These are phyloP conservation scores for Saccharomyces hybrid DNA, from an alignment of 1,139 yeast species.

Conservation along the genomic window DNA sequence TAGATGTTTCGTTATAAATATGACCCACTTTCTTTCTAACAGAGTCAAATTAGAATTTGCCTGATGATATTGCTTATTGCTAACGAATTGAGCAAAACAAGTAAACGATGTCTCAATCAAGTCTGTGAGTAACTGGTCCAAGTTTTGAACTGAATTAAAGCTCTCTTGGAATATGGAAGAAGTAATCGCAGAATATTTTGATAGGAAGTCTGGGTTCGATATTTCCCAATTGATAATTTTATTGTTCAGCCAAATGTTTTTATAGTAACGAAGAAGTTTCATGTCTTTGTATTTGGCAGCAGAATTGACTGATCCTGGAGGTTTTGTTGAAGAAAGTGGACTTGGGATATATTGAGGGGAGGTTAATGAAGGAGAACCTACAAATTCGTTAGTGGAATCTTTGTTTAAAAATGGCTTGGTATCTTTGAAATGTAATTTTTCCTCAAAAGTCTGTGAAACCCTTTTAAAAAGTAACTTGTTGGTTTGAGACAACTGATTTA, in stretches of 20 bases:
- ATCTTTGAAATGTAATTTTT: constrained; percentile 19
- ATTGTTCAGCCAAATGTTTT: constrained; percentile 31
- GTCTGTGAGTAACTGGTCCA: constrained; percentile 23
- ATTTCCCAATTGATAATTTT: constrained; percentile 28
- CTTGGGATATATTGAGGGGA: constrained; percentile 28
- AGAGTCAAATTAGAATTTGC: constrained; percentile 25
- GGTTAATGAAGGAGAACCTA: constrained; percentile 26
- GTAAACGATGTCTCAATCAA: constrained; percentile 31
- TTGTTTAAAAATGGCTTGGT: constrained; percentile 8
- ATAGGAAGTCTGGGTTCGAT: constrained; percentile 20
- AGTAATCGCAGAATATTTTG: constrained; percentile 25
- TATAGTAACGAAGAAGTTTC: constrained; percentile 28
- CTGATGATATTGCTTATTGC: constrained; percentile 31
- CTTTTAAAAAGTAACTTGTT: constrained; percentile 24
- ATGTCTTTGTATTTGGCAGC: constrained; percentile 24
- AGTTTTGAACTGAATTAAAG: constrained; percentile 9
- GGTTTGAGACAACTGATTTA: constrained; percentile 17
- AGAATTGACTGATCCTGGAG: constrained; percentile 13
- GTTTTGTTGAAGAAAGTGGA: constrained; percentile 18
- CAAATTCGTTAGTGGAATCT: constrained; percentile 14
- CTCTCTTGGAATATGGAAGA: constrained; percentile 17
- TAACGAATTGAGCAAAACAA: constrained; percentile 32
- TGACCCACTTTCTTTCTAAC: constrained; percentile 29
- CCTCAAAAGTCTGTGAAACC: constrained; percentile 17
- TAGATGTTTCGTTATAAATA: constrained; percentile 28